phyloP scores from a whole-genome alignment of 805 yeast genomes.

The Nakazawaea anatomiae region DNA sequence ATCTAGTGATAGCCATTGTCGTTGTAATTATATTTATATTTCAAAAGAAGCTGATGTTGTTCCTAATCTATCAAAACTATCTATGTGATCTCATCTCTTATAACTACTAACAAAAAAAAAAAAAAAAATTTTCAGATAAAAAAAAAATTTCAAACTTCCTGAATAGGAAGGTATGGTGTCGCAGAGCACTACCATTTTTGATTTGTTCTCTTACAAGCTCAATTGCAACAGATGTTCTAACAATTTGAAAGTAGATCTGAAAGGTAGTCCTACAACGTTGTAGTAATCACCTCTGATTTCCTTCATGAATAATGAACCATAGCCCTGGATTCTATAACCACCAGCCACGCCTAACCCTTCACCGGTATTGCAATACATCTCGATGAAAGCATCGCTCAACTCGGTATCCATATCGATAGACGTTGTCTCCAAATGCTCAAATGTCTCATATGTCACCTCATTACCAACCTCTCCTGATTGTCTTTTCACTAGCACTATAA shows the following conservation, averaged over 20 bases:
- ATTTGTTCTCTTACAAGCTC: background rate
- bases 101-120: background rate
- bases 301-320: slow-evolving; percentile 59
- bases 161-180: background rate
- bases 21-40: background rate
- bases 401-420: slow-evolving; percentile 32
- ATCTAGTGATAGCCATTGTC: slow-evolving; percentile 8
- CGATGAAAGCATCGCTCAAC: slow-evolving; percentile 49
- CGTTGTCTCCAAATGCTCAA: slow-evolving; percentile 19
- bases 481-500: slow-evolving; percentile 32
- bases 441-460: slow-evolving; percentile 10
- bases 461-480: slow-evolving; percentile 8
- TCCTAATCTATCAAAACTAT: background rate
- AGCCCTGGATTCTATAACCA: slow-evolving; percentile 80
- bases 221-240: slow-evolving; percentile 7
- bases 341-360: slow-evolving; percentile 89
- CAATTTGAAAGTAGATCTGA: slow-evolving; percentile 41
- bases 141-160: background rate
- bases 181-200: background rate
- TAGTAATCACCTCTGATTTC: slow-evolving; percentile 72
- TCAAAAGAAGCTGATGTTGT: background rate
- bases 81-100: background rate
- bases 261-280: slow-evolving; percentile 87
- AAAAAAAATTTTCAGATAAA: background rate
- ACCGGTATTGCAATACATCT: slow-evolving; percentile 56